These are phyloP conservation scores for Salix exigua DNA, from an alignment of 345 rosid genomes.

Conservation along the genomic window DNA sequence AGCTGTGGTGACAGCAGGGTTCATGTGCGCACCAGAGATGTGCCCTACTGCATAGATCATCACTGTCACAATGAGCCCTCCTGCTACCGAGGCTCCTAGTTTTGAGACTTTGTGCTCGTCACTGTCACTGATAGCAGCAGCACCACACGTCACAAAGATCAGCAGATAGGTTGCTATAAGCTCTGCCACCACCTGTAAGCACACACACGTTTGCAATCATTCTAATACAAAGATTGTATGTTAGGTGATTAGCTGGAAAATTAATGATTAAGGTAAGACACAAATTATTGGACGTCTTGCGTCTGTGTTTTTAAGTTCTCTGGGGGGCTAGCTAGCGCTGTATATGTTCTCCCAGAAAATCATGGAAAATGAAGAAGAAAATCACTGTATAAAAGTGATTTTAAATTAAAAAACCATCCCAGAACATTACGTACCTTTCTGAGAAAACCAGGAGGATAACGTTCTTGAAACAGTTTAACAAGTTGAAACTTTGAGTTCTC, in stretches of 20 bases:
- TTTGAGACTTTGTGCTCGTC: conserved; percentile 39
- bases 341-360: too few relatives aligned
- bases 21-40: conserved; percentile 74
- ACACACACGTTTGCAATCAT: too few relatives aligned
- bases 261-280: too few relatives aligned
- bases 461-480: conserved; percentile 8
- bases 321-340: too few relatives aligned
- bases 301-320: too few relatives aligned
- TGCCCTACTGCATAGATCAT: conserved; percentile 74
- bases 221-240: too few relatives aligned
- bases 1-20: conserved; percentile 64
- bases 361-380: too few relatives aligned
- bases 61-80: conserved; percentile 63
- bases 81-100: conserved; percentile 54
- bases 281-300: too few relatives aligned
- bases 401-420: not conserved
- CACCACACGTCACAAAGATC: conserved; percentile 59
- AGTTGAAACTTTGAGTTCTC: conserved; percentile 1
- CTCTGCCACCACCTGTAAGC: conserved; percentile 51
- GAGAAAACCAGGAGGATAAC: conserved; percentile 39
- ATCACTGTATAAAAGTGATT: not conserved
- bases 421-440: conserved; percentile 31
- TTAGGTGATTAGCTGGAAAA: too few relatives aligned
- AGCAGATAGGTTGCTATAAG: conserved; percentile 48
- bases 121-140: conserved; percentile 35